These are phyloP conservation scores for Discostella pseudostelligera DNA, from an alignment of 108 stramenopile genomes.

Conservation along the genomic window DNA sequence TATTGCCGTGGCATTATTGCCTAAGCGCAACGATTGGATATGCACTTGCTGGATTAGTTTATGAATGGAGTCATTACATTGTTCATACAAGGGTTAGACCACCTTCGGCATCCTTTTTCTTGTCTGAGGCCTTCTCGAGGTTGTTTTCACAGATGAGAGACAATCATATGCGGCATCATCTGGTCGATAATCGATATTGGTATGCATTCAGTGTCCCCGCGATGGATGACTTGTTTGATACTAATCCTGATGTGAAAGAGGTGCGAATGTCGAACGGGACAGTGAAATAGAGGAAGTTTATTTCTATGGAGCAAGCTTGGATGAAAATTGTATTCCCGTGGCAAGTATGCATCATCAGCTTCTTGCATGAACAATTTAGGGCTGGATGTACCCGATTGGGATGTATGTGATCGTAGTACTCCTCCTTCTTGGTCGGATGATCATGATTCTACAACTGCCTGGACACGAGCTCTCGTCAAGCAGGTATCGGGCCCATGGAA, in stretches of 20 bases:
- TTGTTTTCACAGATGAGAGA: slow-evolving; percentile 42
- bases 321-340: too few relatives aligned
- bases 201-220: slow-evolving; percentile 59
- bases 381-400: too few relatives aligned
- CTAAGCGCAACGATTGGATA: slow-evolving; percentile 62
- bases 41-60: slow-evolving; percentile 54
- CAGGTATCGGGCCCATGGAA: too few relatives aligned
- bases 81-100: slow-evolving; percentile 66
- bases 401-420: too few relatives aligned
- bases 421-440: too few relatives aligned
- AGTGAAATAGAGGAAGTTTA: background rate
- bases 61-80: slow-evolving; percentile 77
- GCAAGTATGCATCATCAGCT: too few relatives aligned
- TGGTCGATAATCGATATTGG: slow-evolving; percentile 56
- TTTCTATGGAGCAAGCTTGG: background rate
- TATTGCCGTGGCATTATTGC: slow-evolving; percentile 53
- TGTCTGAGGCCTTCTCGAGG: slow-evolving; percentile 2
- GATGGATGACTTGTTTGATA: slow-evolving; percentile 66
- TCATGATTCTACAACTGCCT: too few relatives aligned
- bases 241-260: slow-evolving; percentile 53
- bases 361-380: too few relatives aligned
- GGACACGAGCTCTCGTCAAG: too few relatives aligned
- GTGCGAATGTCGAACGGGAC: slow-evolving; percentile 1
- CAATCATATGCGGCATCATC: slow-evolving; percentile 71
- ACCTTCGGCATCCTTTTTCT: slow-evolving; percentile 6